These are phyloP conservation scores for Telopea speciosissima DNA, from an alignment of 177 flowering plant species.

Conservation along the genomic window DNA sequence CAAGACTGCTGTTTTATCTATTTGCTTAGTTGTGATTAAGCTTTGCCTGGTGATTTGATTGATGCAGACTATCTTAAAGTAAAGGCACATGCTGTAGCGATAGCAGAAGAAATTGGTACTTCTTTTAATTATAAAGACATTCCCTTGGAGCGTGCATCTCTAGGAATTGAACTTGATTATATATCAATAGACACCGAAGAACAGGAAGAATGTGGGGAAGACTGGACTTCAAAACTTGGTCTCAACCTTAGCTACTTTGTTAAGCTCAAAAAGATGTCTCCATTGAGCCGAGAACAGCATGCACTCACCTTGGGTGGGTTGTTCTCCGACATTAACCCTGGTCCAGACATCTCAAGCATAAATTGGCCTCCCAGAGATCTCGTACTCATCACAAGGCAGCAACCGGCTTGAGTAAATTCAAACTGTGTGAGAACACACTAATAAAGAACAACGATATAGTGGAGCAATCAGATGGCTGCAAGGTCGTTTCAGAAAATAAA, in stretches of 20 bases:
- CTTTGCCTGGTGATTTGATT: constrained; percentile 3
- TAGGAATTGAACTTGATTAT: constrained; percentile 60
- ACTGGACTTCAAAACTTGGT: constrained; percentile 81
- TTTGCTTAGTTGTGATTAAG: background rate
- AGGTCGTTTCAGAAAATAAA: constrained; percentile 22
- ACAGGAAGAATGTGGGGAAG: constrained; percentile 45
- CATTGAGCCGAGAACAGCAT: constrained; percentile 46
- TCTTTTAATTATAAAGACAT: constrained; percentile 45
- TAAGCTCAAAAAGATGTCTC: constrained; percentile 48
- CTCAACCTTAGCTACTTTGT: constrained; percentile 60
- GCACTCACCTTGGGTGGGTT: constrained; percentile 49
- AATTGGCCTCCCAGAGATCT: constrained; percentile 64
- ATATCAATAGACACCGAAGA: constrained; percentile 66
- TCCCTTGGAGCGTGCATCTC: constrained; percentile 52
- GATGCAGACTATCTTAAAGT: constrained; percentile 75
- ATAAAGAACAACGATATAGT: constrained; percentile 19
- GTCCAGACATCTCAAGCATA: constrained; percentile 27
- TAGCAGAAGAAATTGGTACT: constrained; percentile 63
- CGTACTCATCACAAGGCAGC: constrained; percentile 51
- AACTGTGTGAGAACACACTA: constrained; percentile 18
- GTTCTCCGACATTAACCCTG: constrained; percentile 31
- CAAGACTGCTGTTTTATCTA: background rate
- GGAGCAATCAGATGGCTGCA: constrained; percentile 15
- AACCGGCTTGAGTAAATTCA: constrained; percentile 16
- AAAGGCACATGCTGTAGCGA: constrained; percentile 49